Evolutionary conservation across 2,329 filamentous ascomycete genomes (phyloP), one percentile per base, ranked within the genome.

Genomic region (Colletotrichum zoysiae): DNA sequence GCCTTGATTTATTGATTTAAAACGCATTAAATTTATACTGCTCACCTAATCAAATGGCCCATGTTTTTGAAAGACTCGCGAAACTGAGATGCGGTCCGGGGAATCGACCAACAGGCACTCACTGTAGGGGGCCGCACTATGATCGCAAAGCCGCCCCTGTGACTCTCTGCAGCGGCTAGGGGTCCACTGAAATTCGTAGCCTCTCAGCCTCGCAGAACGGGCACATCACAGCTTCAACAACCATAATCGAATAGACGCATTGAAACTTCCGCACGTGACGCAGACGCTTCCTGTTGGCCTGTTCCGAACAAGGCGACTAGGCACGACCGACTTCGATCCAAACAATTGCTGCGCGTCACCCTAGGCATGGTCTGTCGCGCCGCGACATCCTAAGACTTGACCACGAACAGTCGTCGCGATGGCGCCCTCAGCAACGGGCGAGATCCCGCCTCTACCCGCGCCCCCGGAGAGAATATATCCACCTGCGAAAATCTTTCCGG

Each of bases 401-500:
- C 76, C 77, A 65, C 68, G 33, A 59, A 67, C 65, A 33, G 46
- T 50, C 63, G 50, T 72, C 65, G 58, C 61, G 63, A 89, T 89
- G 87, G 84, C 87, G 74, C 87, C 87, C 70, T 86, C 87, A 65
- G 88, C 85, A 44, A 81, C 85, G 75, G 86, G 86, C 74, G 82
- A 82, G 72, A 81, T 82, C 63, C 79, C 78, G 74, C 77, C 79
- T 73, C 78, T 76, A 76, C 74, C 78, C 78, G 76, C 79, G 82
- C 82, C 75, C 80, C 82, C 66, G 76, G 82, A 82, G 78, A 84
- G 81, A 78, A 83, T 78, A 70, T 88, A 86, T 74, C 85, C 88
- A 66, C 83, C 88, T 46, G 83, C 89, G 73, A 85, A 85, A 53
- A 85, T 92, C 65, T 90, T 89, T 75, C 84, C 86, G n/a, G 87